Conservation (phyloP, 2,329 filamentous ascomycete species). For the Colletotrichum sp. region DNA sequence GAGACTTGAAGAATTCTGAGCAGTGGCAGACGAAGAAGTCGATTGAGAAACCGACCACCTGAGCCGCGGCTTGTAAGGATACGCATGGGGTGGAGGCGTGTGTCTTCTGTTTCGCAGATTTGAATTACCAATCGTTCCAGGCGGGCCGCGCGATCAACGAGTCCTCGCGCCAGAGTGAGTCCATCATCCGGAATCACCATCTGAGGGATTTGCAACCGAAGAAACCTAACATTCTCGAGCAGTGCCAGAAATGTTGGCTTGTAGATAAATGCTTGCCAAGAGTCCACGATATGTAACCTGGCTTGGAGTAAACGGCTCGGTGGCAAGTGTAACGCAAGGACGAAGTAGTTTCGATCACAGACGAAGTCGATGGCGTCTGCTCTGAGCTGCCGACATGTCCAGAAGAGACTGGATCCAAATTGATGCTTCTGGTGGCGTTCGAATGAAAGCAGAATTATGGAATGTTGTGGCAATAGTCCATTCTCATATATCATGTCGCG, state of each 20-base stretch:
- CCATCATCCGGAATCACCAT: neutral
- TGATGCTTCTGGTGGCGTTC: neutral
- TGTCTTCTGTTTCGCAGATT: accelerated
- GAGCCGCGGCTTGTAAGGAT: accelerated
- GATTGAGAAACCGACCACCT: neutral
- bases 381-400: neutral
- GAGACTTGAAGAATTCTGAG: neutral
- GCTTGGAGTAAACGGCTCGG: accelerated
- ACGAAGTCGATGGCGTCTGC: neutral
- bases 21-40: neutral
- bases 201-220: neutral
- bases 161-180: accelerated
- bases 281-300: neutral
- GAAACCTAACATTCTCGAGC: neutral
- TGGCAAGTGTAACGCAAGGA: accelerated
- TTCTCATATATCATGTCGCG: neutral
- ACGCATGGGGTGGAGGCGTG: accelerated
- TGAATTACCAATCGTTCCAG: neutral
- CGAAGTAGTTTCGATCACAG: neutral
- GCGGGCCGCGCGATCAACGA: accelerated
- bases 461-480: neutral
- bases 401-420: neutral
- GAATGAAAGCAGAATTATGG: neutral
- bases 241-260: accelerated
- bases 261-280: neutral